These are phyloP conservation scores for Dinochytrium kinnereticum DNA, from an alignment of 371 early-diverging fungal genomes.

Conservation along the genomic window DNA sequence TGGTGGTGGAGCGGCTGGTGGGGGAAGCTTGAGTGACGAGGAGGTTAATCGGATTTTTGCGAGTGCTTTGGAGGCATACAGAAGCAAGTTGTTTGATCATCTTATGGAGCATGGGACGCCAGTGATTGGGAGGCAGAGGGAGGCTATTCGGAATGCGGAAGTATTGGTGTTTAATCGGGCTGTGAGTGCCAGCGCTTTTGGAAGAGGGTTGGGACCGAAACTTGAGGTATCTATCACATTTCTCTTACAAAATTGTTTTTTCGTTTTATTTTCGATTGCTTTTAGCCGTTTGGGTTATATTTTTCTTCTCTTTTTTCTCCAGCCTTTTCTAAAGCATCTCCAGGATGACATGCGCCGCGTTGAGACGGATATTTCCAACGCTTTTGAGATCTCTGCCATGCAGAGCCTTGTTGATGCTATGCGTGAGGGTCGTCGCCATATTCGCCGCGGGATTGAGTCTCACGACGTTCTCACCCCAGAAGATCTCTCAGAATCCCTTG, in stretches of 20 bases:
- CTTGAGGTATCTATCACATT: not conserved
- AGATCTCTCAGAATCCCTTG: constrained; percentile 8
- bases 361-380: constrained; percentile 12
- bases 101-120: constrained; percentile 15
- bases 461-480: not conserved
- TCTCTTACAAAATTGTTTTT: not conserved
- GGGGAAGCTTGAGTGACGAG: not conserved
- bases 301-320: not conserved
- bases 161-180: not conserved
- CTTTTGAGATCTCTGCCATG: constrained; percentile 15
- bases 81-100: constrained; percentile 5
- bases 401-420: constrained; percentile 17
- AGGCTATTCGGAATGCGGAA: not conserved
- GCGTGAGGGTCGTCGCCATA: not conserved
- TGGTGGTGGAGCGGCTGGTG: not conserved
- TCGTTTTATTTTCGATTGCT: not conserved
- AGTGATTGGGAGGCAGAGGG: constrained; percentile 7
- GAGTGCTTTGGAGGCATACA: constrained; percentile 18
- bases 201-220: not conserved
- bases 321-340: not conserved
- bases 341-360: constrained; percentile 18
- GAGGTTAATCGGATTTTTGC: not conserved
- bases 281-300: not conserved
- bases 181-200: not conserved
- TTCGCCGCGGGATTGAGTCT: constrained; percentile 4